A percentile compares a stretch with the other conserved stretches of the same genome.
These are phyloP conservation scores for Penicillium aurantiogriseum DNA, from an alignment of 2,329 filamentous ascomycete genomes.

Conservation along the genomic window DNA sequence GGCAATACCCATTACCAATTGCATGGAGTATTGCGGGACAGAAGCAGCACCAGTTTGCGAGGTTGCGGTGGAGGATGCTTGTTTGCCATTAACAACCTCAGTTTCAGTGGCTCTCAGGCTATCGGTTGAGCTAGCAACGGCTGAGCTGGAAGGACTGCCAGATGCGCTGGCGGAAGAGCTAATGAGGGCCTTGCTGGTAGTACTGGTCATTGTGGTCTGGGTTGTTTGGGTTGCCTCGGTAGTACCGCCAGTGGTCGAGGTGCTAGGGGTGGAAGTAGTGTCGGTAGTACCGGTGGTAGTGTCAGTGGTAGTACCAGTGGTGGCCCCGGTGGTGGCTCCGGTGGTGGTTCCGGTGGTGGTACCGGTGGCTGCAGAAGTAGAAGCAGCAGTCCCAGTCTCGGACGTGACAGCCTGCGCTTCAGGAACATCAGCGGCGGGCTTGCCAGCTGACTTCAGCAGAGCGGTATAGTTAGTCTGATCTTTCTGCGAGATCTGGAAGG, in stretches of 20 bases:
- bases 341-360: not conserved
- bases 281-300: slow-evolving; percentile 5
- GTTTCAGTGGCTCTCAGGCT: slow-evolving; percentile 11
- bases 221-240: slow-evolving; percentile 9
- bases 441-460: slow-evolving; percentile 47
- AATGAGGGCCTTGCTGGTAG: slow-evolving; percentile 57
- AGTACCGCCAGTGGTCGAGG: not conserved
- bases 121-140: slow-evolving; percentile 16
- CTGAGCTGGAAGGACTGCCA: slow-evolving; percentile 23
- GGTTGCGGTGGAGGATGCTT: slow-evolving; percentile 12
- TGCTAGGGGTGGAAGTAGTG: slow-evolving; percentile 5
- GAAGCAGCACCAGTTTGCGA: slow-evolving; percentile 24
- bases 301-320: not conserved
- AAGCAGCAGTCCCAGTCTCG: not conserved
- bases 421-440: slow-evolving; percentile 11
- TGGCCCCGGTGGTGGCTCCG: not conserved
- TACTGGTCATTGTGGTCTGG: slow-evolving; percentile 48
- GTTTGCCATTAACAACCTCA: slow-evolving; percentile 12
- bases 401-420: slow-evolving; percentile 7
- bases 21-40: slow-evolving; percentile 31
- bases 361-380: not conserved
- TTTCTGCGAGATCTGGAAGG: slow-evolving; percentile 58
- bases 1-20: slow-evolving; percentile 33
- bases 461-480: slow-evolving; percentile 56
- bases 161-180: slow-evolving; percentile 22